Base-by-base conservation (phyloP, 306 rosid genomes). In the Datisca glomerata region DNA sequence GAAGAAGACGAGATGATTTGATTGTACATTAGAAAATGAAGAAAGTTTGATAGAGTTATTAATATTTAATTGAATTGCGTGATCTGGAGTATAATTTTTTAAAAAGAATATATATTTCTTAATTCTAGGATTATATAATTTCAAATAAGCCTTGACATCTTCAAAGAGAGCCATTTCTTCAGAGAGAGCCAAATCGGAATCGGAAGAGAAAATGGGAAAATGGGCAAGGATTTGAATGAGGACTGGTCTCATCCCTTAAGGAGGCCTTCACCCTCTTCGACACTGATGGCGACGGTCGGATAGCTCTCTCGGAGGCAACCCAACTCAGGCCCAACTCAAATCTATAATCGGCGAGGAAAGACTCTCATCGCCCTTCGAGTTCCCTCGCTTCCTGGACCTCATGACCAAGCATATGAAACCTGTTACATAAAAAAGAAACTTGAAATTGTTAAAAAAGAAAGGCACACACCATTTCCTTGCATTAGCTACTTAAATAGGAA, bases 241-340 rank as follows among this genome's bases (percentile, higher is more conserved):
- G 96, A 91, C 7, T 96, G 50, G 78, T 84, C 14, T 71, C 85
- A 14, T 80, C 98, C 2, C 84, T 91, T 93, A 84, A 73, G 56
- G 92, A 84, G 75, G 98, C 98, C 11, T 91, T 91, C 91, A 68
- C 78, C 7, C 86, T 91, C 29, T 91, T 91, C 63, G 96, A 84
- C 50, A 73, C 94, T 2, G 93, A 80, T 66, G 71, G 73, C 12
- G 85, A 84, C 41, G 98, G 98, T 11, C 65, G 70, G 78, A 80
- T 91, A 73, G 93, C 98, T 91, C 94, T 4, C 81, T 91, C 7
- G 98, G 96, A 0, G 98, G 96, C 1, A 91, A 91, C 73, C 98
- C 95, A 16, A 89, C 98, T 55, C 95, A 89, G 58, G 93, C 95
- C 23, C 95, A 89, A 19, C 98, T 89, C 53, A 89, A 89, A 55